Base-by-base conservation (phyloP, 2,329 filamentous ascomycete species). In the Stagonosporopsis vannaccii region DNA sequence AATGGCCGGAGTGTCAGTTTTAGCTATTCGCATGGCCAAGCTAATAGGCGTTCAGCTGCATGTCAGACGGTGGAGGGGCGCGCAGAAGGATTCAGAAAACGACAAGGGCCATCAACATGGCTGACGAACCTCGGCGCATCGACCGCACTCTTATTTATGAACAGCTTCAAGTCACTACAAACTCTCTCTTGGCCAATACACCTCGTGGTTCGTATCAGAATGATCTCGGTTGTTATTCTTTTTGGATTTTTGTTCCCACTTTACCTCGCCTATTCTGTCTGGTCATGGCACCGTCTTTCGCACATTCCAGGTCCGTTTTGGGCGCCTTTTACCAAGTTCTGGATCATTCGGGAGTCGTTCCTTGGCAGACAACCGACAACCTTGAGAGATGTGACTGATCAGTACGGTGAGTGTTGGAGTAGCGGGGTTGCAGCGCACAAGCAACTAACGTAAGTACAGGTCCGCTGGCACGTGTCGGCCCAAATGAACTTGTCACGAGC, bases 401-500 rank as follows among this genome's bases (percentile, higher is more conserved):
- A 55, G 28, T 66, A 62, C 40, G 63, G 60, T 61, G 30, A 15
- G 45, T 52, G 22, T 26, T 17, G 13, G 17, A 17, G 9, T 15
- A 20, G 9, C 19, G 8, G 19, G 13, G 19, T 4, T 40, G n/a
- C n/a, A n/a, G n/a, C n/a, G n/a, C 36, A 2, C 23, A 8, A n/a
- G 15, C 22, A n/a, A 30, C 20, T 36, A 13, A 36, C 13, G 7
- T 15, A 2, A 20, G 8, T 22, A 2, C 13, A 46, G 43, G 43
- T 17, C 15, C 32, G 6, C 20, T 50, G 4, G 47, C 19, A 11
- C 46, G 81, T 28, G 75, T 80, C 22, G 77, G 79, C 0, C 81
- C 82, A 6, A 80, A 79, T 22, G 62, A 81, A 36, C 67, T 83
- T 30, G 60, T 81, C 41, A 82, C 81, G 0, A 76, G 78, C 22